These are phyloP conservation scores for Lablab purpureus DNA, from an alignment of 306 rosid genomes.

Conservation along the genomic window DNA sequence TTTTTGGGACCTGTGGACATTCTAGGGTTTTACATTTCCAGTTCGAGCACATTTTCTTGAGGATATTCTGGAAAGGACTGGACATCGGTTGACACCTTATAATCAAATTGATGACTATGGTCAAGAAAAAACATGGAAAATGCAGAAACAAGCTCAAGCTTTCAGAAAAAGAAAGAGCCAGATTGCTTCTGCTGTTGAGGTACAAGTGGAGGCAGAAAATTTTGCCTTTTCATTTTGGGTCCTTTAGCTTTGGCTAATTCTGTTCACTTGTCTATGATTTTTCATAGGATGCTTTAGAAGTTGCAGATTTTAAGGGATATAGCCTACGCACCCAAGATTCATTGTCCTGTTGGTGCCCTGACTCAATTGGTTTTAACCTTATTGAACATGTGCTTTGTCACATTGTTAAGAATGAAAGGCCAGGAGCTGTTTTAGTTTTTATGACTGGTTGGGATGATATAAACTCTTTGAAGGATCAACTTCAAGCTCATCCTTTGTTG, in stretches of 20 bases:
- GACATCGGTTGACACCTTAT: slow-evolving; percentile 74
- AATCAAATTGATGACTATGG: slow-evolving; percentile 97
- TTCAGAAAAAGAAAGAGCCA: slow-evolving; percentile 87
- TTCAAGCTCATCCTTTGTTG: slow-evolving; percentile 81
- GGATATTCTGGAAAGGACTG: slow-evolving; percentile 76
- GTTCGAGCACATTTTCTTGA: slow-evolving; percentile 86
- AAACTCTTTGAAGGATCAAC: slow-evolving; percentile 80
- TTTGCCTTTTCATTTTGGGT: neutral
- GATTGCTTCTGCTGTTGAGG: slow-evolving; percentile 92
- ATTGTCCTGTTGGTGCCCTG: slow-evolving; percentile 87
- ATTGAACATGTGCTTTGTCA: slow-evolving; percentile 80
- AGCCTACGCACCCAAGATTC: slow-evolving; percentile 75
- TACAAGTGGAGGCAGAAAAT: slow-evolving; percentile 38
- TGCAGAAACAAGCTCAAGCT: slow-evolving; percentile 83
- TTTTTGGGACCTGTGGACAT: slow-evolving; percentile 31
- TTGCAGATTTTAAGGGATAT: slow-evolving; percentile 73
- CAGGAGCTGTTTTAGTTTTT: slow-evolving; percentile 91
- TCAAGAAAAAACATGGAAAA: slow-evolving; percentile 89
- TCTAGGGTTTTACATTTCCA: slow-evolving; percentile 93
- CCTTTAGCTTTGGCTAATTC: neutral
- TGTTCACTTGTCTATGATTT: slow-evolving; percentile 45
- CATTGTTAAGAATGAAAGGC: slow-evolving; percentile 79
- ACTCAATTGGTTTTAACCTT: slow-evolving; percentile 87
- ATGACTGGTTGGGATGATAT: slow-evolving; percentile 99
- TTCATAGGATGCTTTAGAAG: slow-evolving; percentile 76